phyloP scores from a whole-genome alignment of 768 basidiomycete genomes.

The Kwoniella heveanensis region DNA sequence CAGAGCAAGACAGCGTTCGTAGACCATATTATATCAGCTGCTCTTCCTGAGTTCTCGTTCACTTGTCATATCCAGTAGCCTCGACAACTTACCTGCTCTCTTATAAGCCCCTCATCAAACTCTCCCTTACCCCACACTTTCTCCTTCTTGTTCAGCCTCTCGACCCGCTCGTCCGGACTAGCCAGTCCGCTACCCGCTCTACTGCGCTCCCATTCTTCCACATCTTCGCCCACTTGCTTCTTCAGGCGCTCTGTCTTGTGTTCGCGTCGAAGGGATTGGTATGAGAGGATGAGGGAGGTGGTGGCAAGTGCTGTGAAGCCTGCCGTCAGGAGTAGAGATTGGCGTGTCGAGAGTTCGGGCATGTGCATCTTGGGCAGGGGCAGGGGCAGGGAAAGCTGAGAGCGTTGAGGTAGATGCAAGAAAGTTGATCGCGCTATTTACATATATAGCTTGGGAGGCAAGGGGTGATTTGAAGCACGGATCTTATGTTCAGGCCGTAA shows the following conservation, averaged over 20 bases:
- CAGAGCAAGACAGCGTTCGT: no score
- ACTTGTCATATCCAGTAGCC: no score
- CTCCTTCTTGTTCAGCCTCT: constrained; percentile 23
- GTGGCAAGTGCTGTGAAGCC: constrained; percentile 46
- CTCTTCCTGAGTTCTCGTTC: no score
- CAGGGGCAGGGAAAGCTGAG: no score
- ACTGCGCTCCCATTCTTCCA: constrained; percentile 45
- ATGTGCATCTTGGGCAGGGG: constrained; percentile 14
- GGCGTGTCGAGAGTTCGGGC: constrained; percentile 29
- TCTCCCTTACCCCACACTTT: constrained; percentile 50
- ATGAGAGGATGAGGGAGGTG: constrained; percentile 51
- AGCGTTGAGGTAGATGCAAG: no score
- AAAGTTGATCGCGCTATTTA: no score
- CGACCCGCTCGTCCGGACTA: constrained; percentile 37
- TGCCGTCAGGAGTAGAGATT: constrained; percentile 50
- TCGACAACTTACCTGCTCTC: constrained; percentile 61
- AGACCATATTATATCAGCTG: no score
- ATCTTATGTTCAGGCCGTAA: no score
- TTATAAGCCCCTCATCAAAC: constrained; percentile 72
- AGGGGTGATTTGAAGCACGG: no score
- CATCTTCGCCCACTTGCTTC: constrained; percentile 50
- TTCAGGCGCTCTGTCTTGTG: constrained; percentile 52
- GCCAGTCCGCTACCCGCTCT: constrained; percentile 32
- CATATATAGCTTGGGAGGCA: no score
- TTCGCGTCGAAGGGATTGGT: constrained; percentile 53